Percentiles rank a stretch among this genome's conserved stretches.
Evolutionary conservation across 192 early-diverging fungal genomes (phyloP).

Genomic region (Podila clonocystis): DNA sequence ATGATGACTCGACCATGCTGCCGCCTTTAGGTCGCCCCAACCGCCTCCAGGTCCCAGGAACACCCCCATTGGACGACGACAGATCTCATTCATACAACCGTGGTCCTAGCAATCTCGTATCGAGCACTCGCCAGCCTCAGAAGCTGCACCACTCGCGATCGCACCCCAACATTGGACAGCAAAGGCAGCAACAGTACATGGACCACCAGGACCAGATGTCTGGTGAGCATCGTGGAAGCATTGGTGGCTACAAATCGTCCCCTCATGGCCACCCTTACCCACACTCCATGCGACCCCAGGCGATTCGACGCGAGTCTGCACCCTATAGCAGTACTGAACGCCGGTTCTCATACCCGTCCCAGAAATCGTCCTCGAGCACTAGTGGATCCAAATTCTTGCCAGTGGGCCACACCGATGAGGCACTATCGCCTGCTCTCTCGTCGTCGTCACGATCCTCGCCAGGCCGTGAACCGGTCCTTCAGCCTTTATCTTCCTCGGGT

Average conservation of each 20-base stretch:
- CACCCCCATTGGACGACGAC: conserved; percentile 14
- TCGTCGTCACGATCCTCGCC: conserved; percentile 40
- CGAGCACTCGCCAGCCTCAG: conserved; percentile 10
- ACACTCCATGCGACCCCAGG: conserved; percentile 9
- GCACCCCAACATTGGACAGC: conserved; percentile 47
- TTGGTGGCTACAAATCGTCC: conserved; percentile 8
- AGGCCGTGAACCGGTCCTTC: conserved; percentile 25
- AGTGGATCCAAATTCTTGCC: conserved; percentile 16
- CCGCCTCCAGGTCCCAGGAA: conserved; percentile 31
- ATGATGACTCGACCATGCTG: conserved; percentile 15
- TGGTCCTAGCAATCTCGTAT: not conserved
- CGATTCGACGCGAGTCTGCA: conserved; percentile 22
- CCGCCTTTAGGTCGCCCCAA: not conserved
- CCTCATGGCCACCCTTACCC: conserved; percentile 3
- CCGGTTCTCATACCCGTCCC: conserved; percentile 32
- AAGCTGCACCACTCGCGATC: conserved; percentile 48
- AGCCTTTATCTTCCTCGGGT: not conserved
- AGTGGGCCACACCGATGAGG: conserved; percentile 5
- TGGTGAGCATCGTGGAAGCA: conserved; percentile 24
- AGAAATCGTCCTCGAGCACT: not conserved
- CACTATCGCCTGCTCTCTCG: conserved; percentile 25
- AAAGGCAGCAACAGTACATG: conserved; percentile 32
- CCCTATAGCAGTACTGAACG: conserved; percentile 20
- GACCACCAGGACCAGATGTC: conserved; percentile 34
- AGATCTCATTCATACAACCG: conserved; percentile 20